These are phyloP conservation scores for Aegilops longissima DNA, from an alignment of 176 grass and related monocot genomes.

Conservation along the genomic window DNA sequence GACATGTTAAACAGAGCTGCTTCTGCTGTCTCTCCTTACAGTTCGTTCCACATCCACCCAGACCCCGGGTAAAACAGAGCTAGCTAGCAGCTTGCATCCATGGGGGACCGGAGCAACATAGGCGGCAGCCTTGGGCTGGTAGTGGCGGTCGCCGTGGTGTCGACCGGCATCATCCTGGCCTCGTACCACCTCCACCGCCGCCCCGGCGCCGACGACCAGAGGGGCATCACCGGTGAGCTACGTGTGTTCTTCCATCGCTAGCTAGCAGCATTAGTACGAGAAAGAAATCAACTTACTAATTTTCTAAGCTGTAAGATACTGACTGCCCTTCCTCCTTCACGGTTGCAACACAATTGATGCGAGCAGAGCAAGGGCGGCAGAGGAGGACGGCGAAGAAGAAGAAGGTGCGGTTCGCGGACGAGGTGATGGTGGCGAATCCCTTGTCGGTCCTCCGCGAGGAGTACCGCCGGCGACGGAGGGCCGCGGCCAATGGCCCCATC, in stretches of 20 bases:
- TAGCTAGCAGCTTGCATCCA: background rate
- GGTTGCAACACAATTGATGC: background rate
- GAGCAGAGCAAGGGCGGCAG: background rate
- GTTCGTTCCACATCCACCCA: background rate
- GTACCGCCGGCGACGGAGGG: slow-evolving; percentile 36
- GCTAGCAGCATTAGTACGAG: background rate
- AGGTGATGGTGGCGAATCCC: slow-evolving; percentile 42
- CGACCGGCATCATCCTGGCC: slow-evolving; percentile 53
- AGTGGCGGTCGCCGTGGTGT: slow-evolving; percentile 52
- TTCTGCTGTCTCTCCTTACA: too few species aligned
- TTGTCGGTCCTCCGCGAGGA: slow-evolving; percentile 46
- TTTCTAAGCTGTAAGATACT: background rate
- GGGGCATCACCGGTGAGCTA: background rate
- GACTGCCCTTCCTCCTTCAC: background rate
- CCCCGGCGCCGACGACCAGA: slow-evolving; percentile 38
- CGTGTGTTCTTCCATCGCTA: too few species aligned
- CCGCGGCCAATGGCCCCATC: background rate
- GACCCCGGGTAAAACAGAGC: background rate
- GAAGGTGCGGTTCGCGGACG: slow-evolving; percentile 77
- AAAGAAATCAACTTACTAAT: background rate
- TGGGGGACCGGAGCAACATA: background rate
- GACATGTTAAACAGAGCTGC: too few species aligned
- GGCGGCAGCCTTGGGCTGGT: slow-evolving; percentile 44
- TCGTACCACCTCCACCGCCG: slow-evolving; percentile 52
- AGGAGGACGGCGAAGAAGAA: slow-evolving; percentile 16